Evolutionary conservation across 306 rosid genomes (phyloP), one percentile per base, ranked within the genome.

Genomic region (Cucumis hystrix): DNA sequence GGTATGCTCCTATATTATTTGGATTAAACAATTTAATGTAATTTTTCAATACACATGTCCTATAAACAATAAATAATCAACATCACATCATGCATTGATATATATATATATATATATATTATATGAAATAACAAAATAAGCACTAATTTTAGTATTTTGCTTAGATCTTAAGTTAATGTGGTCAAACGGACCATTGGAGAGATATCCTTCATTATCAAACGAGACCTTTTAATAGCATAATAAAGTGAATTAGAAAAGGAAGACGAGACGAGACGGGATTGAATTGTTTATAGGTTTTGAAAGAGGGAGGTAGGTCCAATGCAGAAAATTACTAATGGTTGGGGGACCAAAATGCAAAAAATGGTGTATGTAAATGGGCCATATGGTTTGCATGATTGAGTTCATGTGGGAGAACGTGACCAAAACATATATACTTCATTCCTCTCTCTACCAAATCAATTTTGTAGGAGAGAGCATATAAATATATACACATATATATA

Each of bases 351-450:
- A 71, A 71, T 71, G 76, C 15, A 47, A 45, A 43, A 21, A 28
- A 51, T 71, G 75, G 20, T 70, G 75, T 39, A 6, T 70, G 17
- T 67, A 13, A 10, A 41, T 61, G 80, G 80, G 80, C 80, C 71
- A 77, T 23, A 23, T 74, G 25, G 33, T 33, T 77, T 77, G 57
- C 9, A 77, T 77, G 73, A 77, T 77, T 77, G 74, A 77, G 70
- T 45, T 41, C 62, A 61, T 62, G 68, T 61, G 79, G 35, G 58
- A 77, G 59, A 77, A 62, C 61, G 73, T 77, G 72, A 71, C 23
- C 37, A 45, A 25, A 52, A 33, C 37, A 3, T 43, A 3, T 43
- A 17, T 18, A 16, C 39, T 25, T 57, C 35, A 21, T 14, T 45
- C 10, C 78, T 78, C 67, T 72, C 64, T 74, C 69, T 62, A 39